These are phyloP conservation scores for Trichoderma virens DNA, from an alignment of 495 filamentous ascomycete genomes.

Conservation along the genomic window DNA sequence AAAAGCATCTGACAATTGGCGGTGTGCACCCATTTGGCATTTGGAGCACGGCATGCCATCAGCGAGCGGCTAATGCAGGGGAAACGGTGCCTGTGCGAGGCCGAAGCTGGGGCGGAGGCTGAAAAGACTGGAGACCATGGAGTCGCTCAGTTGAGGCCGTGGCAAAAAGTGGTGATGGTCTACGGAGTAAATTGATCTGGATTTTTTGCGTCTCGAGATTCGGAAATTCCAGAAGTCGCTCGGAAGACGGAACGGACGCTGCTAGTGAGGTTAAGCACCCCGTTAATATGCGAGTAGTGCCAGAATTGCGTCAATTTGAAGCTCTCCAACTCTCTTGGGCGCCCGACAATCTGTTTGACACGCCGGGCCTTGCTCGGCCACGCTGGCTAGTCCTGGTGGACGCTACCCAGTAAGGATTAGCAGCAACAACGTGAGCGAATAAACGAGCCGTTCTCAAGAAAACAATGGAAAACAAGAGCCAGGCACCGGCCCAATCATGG, in stretches of 20 bases:
- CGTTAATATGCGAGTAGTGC: too few relatives aligned
- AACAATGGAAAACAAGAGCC: neutral
- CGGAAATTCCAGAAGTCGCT: too few relatives aligned
- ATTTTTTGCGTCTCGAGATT: too few relatives aligned
- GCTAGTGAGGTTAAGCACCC: too few relatives aligned
- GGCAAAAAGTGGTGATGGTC: neutral
- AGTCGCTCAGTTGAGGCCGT: neutral
- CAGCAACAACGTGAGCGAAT: neutral
- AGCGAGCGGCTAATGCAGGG: slow-evolving; percentile 2
- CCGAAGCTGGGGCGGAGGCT: neutral
- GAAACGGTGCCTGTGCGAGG: neutral
- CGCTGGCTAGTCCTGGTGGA: neutral
- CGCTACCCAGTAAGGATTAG: neutral
- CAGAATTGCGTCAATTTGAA: neutral
- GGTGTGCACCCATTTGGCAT: neutral
- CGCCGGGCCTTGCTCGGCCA: neutral
- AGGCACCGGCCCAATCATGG: neutral
- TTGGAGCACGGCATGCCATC: neutral
- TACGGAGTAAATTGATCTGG: neutral
- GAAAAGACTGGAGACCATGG: neutral
- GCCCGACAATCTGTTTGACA: slow-evolving; percentile 1
- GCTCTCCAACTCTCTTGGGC: neutral
- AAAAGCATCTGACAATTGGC: neutral
- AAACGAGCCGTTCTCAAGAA: neutral
- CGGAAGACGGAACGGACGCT: too few relatives aligned